Conservation (phyloP, 208 protist species). For the Kentomonas sorsogonicus region DNA sequence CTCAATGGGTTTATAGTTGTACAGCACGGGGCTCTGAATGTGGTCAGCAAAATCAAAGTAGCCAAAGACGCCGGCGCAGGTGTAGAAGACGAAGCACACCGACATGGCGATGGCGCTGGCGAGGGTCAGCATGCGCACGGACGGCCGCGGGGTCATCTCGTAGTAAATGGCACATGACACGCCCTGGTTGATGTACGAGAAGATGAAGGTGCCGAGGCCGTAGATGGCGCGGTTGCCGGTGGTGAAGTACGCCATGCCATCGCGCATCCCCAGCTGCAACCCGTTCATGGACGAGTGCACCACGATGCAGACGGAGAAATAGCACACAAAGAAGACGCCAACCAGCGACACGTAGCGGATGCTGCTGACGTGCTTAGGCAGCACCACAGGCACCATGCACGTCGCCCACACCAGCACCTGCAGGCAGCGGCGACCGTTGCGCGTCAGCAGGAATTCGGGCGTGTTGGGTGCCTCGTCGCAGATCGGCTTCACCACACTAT, state of each 20-base stretch:
- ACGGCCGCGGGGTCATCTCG: conserved; percentile 31
- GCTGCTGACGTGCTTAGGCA: conserved; percentile 71
- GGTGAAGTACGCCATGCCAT: conserved; percentile 28
- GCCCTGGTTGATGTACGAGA: conserved; percentile 5
- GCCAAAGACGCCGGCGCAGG: conserved; percentile 50
- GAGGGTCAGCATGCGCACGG: conserved; percentile 32
- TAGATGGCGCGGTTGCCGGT: conserved; percentile 39
- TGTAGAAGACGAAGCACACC: conserved; percentile 56
- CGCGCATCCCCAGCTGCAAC: conserved; percentile 22
- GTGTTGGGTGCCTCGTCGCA: no score
- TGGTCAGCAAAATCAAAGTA: conserved; percentile 62
- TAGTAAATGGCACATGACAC: conserved; percentile 42
- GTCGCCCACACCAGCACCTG: conserved; percentile 34
- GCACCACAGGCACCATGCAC: conserved; percentile 64
- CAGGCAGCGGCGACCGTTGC: conserved; percentile 30
- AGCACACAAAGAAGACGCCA: conserved; percentile 49
- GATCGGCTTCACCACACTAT: no score
- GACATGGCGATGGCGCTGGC: conserved; percentile 35
- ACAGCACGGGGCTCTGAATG: conserved; percentile 29
- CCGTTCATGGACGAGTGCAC: conserved; percentile 40
- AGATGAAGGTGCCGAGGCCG: neutral
- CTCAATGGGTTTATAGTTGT: conserved; percentile 47
- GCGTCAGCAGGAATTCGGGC: conserved; percentile 35
- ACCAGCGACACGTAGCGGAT: conserved; percentile 65
- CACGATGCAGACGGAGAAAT: conserved; percentile 50